These are phyloP conservation scores for Lentinula edodes DNA, from an alignment of 768 basidiomycete species.

Conservation along the genomic window DNA sequence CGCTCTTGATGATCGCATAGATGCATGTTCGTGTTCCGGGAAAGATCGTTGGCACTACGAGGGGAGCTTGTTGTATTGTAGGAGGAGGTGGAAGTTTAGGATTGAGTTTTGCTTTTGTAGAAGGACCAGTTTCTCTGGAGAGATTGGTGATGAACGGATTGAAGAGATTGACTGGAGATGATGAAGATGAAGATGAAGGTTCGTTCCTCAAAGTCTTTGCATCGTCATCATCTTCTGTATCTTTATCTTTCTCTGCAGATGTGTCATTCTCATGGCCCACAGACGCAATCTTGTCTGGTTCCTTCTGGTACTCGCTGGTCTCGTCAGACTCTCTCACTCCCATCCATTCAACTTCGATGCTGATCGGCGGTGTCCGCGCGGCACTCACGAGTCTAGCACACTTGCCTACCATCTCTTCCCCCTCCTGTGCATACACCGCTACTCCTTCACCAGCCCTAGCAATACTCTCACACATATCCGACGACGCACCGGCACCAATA, in stretches of 20 bases:
- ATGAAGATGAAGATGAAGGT: not conserved
- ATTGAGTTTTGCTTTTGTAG: not conserved
- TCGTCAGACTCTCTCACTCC: not conserved
- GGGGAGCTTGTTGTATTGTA: slow-evolving; percentile 5
- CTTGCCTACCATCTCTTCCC: slow-evolving; percentile 5
- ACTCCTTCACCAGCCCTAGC: slow-evolving; percentile 8
- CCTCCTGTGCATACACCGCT: not conserved
- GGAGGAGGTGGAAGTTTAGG: not conserved
- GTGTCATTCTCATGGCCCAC: no score
- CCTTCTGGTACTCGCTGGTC: not conserved
- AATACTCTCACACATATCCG: slow-evolving; percentile 11
- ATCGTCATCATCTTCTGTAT: not conserved
- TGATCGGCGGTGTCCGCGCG: slow-evolving; percentile 4
- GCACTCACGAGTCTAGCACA: slow-evolving; percentile 4
- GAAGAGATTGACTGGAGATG: not conserved
- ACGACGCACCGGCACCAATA: slow-evolving; percentile 8
- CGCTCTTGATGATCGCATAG: not conserved
- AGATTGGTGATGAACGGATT: not conserved
- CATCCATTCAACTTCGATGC: not conserved
- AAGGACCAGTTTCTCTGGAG: not conserved
- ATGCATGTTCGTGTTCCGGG: not conserved
- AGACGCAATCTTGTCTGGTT: no score
- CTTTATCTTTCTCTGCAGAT: not conserved
- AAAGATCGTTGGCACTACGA: not conserved
- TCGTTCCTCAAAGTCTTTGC: not conserved